Evolutionary conservation across 2,329 filamentous ascomycete species (phyloP).

Genomic region (Capronia coronata): DNA sequence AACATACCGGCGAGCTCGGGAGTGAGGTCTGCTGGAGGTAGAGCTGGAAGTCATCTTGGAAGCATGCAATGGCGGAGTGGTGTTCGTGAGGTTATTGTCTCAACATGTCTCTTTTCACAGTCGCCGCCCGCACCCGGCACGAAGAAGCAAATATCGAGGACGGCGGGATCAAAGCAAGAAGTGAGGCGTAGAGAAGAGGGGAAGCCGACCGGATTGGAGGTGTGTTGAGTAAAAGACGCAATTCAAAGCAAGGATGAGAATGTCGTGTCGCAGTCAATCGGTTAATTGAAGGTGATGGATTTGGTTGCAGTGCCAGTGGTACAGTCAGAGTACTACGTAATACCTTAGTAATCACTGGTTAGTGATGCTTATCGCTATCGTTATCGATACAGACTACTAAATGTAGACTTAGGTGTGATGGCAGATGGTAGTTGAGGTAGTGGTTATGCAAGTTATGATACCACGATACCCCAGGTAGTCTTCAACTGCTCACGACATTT

Average conservation of each 20-base stretch:
- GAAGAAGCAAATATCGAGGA: not conserved
- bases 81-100: not conserved
- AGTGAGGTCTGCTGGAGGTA: constrained; percentile 20
- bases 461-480: no score
- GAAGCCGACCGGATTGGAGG: not conserved
- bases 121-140: not conserved
- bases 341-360: no score
- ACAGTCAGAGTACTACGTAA: no score
- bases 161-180: not conserved
- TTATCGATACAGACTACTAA: no score
- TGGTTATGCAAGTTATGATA: no score
- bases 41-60: constrained; percentile 12
- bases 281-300: no score
- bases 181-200: not conserved
- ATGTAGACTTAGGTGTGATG: no score
- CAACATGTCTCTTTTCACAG: constrained; percentile 2
- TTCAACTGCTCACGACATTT: no score
- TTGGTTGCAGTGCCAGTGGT: no score
- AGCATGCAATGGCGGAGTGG: not conserved
- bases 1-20: constrained; percentile 44
- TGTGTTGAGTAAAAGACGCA: not conserved
- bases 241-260: constrained; percentile 1
- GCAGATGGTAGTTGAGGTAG: no score
- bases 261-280: not conserved
- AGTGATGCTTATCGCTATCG: no score